phyloP scores from a whole-genome alignment of 192 early-diverging fungal genomes.

The Mortierella claussenii region DNA sequence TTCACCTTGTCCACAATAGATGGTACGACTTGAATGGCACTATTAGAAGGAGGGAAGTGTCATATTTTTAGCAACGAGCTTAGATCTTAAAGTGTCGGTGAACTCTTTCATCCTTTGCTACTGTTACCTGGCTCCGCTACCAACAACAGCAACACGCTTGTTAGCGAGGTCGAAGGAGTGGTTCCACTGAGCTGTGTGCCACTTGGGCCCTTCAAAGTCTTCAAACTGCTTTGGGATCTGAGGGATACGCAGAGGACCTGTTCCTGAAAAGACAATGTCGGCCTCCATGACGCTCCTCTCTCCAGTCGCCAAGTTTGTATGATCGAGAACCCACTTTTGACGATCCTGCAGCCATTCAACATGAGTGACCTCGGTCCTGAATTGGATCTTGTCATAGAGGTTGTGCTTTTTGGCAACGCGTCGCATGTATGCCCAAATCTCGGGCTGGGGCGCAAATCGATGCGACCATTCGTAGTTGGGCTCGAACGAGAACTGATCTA shows the following conservation, averaged over 20 bases:
- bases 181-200: slow-evolving; percentile 68
- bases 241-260: slow-evolving; percentile 62
- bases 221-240: slow-evolving; percentile 60
- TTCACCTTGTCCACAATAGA: slow-evolving; percentile 55
- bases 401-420: slow-evolving; percentile 51
- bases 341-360: slow-evolving; percentile 46
- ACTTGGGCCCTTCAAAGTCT: slow-evolving; percentile 59
- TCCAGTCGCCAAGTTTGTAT: slow-evolving; percentile 33
- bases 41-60: neutral
- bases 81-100: too few relatives aligned
- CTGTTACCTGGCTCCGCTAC: slow-evolving; percentile 64
- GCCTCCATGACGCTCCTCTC: slow-evolving; percentile 28
- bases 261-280: slow-evolving; percentile 54
- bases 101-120: too few relatives aligned
- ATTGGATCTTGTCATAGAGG: slow-evolving; percentile 53
- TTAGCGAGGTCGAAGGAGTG: slow-evolving; percentile 55
- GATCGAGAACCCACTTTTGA: slow-evolving; percentile 49
- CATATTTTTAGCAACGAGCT: too few relatives aligned
- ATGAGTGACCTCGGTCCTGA: slow-evolving; percentile 55
- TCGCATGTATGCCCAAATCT: slow-evolving; percentile 58
- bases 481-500: slow-evolving; percentile 47
- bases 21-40: slow-evolving; percentile 62
- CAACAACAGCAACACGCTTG: slow-evolving; percentile 60
- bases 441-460: slow-evolving; percentile 47
- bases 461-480: slow-evolving; percentile 60